Percentiles rank a stretch among this genome's conserved stretches.
These are phyloP conservation scores for Xerocomus amazonicus DNA, from an alignment of 1,284 basidiomycete genomes.

Conservation along the genomic window DNA sequence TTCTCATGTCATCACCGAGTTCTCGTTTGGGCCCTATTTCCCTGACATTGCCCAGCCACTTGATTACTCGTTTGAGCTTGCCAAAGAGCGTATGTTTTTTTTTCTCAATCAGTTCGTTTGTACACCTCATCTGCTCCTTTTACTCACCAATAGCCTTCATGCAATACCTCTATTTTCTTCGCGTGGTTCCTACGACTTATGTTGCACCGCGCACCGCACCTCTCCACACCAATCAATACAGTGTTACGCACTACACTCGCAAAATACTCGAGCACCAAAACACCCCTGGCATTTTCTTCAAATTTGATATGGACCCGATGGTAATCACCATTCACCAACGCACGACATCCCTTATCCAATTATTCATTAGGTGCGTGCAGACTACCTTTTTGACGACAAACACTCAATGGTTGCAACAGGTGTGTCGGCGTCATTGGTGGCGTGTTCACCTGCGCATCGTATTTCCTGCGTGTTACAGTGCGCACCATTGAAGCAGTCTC, in stretches of 20 bases:
- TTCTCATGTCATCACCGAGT: conserved; percentile 93
- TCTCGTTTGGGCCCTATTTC: conserved; percentile 96
- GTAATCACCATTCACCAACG: conserved; percentile 82
- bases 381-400: conserved; percentile 7
- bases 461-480: conserved; percentile 65
- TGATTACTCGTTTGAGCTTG: conserved; percentile 85
- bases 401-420: conserved; percentile 29
- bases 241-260: conserved; percentile 90
- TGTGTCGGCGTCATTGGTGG: conserved; percentile 79
- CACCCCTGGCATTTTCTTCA: conserved; percentile 94
- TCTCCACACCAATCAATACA: conserved; percentile 89
- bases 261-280: conserved; percentile 73
- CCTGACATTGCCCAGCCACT: conserved; percentile 94
- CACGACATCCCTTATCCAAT: conserved; percentile 76
- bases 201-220: conserved; percentile 62
- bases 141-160: conserved; percentile 63
- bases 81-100: conserved; percentile 66
- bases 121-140: background rate
- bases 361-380: conserved; percentile 68
- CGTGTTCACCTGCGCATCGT: conserved; percentile 76
- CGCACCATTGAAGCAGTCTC: conserved; percentile 66
- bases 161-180: conserved; percentile 95
- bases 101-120: background rate
- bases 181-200: conserved; percentile 93
- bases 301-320: conserved; percentile 94